phyloP scores from a whole-genome alignment of 2,329 filamentous ascomycete genomes.

The Nakataea oryzae region DNA sequence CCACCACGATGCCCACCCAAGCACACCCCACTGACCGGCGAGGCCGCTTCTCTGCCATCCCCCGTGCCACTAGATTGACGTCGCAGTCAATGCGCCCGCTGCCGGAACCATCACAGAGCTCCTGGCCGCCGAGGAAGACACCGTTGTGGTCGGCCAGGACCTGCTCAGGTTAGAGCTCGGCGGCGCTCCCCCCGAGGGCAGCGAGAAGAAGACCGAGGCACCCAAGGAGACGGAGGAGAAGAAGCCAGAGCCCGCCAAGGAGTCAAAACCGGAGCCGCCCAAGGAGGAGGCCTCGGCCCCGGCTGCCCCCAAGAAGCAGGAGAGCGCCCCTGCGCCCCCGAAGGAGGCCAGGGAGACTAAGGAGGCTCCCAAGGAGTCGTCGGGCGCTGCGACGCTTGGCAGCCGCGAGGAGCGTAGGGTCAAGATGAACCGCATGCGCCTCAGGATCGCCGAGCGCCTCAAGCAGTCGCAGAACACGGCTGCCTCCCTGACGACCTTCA shows the following conservation, averaged over 20 bases:
- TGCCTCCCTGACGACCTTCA: conserved; percentile 94
- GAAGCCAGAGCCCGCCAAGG: conserved; percentile 31
- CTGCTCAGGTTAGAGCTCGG: conserved; percentile 79
- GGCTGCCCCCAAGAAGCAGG: conserved; percentile 19
- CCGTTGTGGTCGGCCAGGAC: conserved; percentile 88
- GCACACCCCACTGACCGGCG: too few relatives aligned
- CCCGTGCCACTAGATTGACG: conserved; percentile 63
- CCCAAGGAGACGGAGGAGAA: conserved; percentile 7
- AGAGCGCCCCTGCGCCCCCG: conserved; percentile 16
- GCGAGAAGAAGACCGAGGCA: conserved; percentile 19
- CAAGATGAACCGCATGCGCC: conserved; percentile 99
- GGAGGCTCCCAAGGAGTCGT: conserved; percentile 23
- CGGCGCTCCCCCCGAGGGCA: conserved; percentile 44
- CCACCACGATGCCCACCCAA: background rate
- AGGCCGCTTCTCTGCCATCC: background rate
- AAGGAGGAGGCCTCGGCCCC: conserved; percentile 21
- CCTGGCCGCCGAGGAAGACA: conserved; percentile 87
- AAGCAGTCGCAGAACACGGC: conserved; percentile 99
- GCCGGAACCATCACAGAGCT: conserved; percentile 88
- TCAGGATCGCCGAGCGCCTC: conserved; percentile 91
- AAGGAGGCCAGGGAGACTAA: conserved; percentile 16
- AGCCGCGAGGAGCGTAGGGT: conserved; percentile 83
- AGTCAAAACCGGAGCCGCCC: conserved; percentile 23
- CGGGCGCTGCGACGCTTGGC: conserved; percentile 39
- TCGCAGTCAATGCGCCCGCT: conserved; percentile 88